These are phyloP conservation scores for Paraconiothyrium sp. DNA, from an alignment of 2,329 filamentous ascomycete genomes.

Conservation along the genomic window DNA sequence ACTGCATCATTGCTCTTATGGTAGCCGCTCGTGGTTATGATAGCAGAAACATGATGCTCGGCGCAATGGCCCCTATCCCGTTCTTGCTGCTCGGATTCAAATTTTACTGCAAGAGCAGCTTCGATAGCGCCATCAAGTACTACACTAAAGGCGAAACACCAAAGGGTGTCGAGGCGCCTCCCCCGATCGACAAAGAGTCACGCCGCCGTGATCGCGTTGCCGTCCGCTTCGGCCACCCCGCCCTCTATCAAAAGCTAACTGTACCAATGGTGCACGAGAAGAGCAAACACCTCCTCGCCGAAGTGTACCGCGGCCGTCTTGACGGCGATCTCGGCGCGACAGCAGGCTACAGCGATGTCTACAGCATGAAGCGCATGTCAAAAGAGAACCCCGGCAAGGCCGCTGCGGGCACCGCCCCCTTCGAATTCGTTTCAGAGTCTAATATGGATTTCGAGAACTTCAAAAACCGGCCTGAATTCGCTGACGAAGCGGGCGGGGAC, in stretches of 20 bases:
- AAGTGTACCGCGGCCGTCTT: constrained; percentile 84
- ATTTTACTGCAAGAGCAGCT: constrained; percentile 77
- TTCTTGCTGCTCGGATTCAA: constrained; percentile 87
- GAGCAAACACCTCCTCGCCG: constrained; percentile 84
- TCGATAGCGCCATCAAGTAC: constrained; percentile 82
- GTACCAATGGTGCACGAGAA: constrained; percentile 96
- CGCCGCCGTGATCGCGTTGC: constrained; percentile 72
- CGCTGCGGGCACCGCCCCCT: constrained; percentile 61
- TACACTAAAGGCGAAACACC: constrained; percentile 72
- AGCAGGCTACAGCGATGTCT: constrained; percentile 80
- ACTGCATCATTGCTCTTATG: constrained; percentile 79
- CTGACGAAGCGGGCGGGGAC: constrained; percentile 81
- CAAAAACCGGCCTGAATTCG: constrained; percentile 89
- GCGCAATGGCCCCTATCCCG: constrained; percentile 75
- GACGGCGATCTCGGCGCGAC: constrained; percentile 67
- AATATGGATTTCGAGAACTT: constrained; percentile 91
- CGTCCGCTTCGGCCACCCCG: constrained; percentile 87
- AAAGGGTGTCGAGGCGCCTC: constrained; percentile 58
- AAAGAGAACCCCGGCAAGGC: constrained; percentile 65
- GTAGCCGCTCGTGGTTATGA: constrained; percentile 71
- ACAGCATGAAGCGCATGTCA: constrained; percentile 81
- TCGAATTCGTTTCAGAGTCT: constrained; percentile 88
- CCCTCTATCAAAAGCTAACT: constrained; percentile 86
- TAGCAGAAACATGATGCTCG: constrained; percentile 66
- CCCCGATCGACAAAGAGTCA: constrained; percentile 53